A percentile compares a stretch with the other conserved stretches of the same genome.
Conservation (phyloP, 2,329 filamentous ascomycete genomes). For the Ceratocystis diversiconidia region DNA sequence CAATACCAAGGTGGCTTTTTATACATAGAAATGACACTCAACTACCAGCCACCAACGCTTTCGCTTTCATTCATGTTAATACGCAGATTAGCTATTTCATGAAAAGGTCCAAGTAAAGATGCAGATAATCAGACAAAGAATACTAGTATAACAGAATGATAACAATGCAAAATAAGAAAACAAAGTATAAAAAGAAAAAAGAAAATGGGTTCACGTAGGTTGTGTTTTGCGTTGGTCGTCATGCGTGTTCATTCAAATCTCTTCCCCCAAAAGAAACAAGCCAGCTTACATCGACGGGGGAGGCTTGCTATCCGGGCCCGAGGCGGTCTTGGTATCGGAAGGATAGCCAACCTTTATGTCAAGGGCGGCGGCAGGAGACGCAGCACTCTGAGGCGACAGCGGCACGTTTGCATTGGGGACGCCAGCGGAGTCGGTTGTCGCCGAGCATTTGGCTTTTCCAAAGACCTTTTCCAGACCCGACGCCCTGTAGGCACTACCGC, state of each 20-base stretch:
- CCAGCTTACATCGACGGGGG: not conserved
- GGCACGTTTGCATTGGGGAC: slow-evolving; percentile 16
- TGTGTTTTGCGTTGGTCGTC: slow-evolving; percentile 2
- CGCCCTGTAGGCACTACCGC: slow-evolving; percentile 45
- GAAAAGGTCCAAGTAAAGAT: not conserved
- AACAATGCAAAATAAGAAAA: not conserved
- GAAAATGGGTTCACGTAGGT: not conserved
- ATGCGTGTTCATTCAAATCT: not conserved
- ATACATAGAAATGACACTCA: not conserved
- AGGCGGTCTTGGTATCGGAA: not conserved
- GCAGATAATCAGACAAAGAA: not conserved
- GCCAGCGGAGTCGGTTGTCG: slow-evolving; percentile 14
- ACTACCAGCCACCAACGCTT: not conserved
- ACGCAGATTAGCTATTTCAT: not conserved
- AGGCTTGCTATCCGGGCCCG: not conserved
- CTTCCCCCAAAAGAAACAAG: not conserved
- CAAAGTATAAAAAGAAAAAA: not conserved
- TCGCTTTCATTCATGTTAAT: not conserved
- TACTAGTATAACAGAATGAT: not conserved
- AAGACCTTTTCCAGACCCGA: slow-evolving; percentile 44
- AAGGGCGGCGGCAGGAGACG: not conserved
- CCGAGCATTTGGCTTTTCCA: slow-evolving; percentile 34
- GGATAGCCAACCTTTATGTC: not conserved
- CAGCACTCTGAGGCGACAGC: slow-evolving; percentile 11
- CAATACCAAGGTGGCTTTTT: not conserved